phyloP scores from a whole-genome alignment of 2,329 filamentous ascomycete genomes.

The Polytolypa hystricis region DNA sequence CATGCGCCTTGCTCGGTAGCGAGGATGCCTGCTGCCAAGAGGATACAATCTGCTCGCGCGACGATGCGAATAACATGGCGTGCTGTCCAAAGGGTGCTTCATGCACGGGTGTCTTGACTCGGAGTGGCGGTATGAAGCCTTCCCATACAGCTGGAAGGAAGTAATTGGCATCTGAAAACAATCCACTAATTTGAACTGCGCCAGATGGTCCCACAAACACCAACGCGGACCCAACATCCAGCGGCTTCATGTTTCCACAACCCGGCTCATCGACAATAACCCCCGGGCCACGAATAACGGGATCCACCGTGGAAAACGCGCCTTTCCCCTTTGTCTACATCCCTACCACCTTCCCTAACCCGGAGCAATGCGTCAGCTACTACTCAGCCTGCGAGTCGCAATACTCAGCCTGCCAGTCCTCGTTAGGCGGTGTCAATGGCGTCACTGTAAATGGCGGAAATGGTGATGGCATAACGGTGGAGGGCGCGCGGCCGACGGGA shows the following conservation, averaged over 20 bases:
- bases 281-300: slow-evolving; percentile 18
- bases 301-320: slow-evolving; percentile 37
- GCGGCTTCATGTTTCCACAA: slow-evolving; percentile 26
- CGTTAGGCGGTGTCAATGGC: slow-evolving; percentile 39
- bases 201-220: slow-evolving; percentile 15
- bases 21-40: slow-evolving; percentile 45
- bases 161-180: too few relatives aligned
- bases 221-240: slow-evolving; percentile 15
- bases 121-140: too few relatives aligned
- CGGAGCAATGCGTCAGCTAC: slow-evolving; percentile 42
- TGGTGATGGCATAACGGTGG: slow-evolving; percentile 40
- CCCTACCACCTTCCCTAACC: slow-evolving; percentile 42
- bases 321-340: slow-evolving; percentile 44
- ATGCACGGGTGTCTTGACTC: slow-evolving; percentile 46
- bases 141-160: too few relatives aligned
- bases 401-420: slow-evolving; percentile 32
- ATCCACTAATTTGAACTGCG: slow-evolving; percentile 10
- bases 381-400: slow-evolving; percentile 43
- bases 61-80: slow-evolving; percentile 46
- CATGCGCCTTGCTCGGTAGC: slow-evolving; percentile 42
- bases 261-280: slow-evolving; percentile 23
- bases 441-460: slow-evolving; percentile 39
- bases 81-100: slow-evolving; percentile 49
- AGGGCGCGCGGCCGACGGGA: slow-evolving; percentile 31
- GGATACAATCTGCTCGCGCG: slow-evolving; percentile 44